Conservation (phyloP, 495 filamentous ascomycete genomes). For the Penicillium dipodomyicola region DNA sequence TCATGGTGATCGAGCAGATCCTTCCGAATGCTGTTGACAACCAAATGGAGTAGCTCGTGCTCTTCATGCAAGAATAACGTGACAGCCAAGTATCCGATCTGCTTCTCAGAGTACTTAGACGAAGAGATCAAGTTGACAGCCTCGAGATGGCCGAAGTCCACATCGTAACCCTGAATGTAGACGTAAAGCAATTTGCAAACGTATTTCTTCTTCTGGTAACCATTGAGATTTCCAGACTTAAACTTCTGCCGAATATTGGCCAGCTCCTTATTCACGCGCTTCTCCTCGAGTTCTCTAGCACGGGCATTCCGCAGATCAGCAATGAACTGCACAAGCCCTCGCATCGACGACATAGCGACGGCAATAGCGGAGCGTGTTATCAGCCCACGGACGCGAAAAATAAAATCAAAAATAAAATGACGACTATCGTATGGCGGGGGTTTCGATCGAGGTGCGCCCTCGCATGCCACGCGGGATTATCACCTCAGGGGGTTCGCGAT, state of each 20-base stretch:
- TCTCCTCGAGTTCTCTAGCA: slow-evolving; percentile 95
- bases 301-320: slow-evolving; percentile 93
- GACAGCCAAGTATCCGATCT: slow-evolving; percentile 97
- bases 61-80: slow-evolving; percentile 96
- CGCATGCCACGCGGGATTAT: slow-evolving; percentile 31
- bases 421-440: slow-evolving; percentile 11
- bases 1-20: slow-evolving; percentile 94
- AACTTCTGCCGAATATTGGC: slow-evolving; percentile 87
- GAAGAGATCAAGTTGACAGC: slow-evolving; percentile 97
- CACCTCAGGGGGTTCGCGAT: slow-evolving; percentile 32
- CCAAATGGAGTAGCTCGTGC: slow-evolving; percentile 92
- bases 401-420: not conserved
- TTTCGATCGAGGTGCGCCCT: slow-evolving; percentile 21
- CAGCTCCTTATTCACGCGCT: slow-evolving; percentile 98
- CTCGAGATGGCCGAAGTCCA: slow-evolving; percentile 98
- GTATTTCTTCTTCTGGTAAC: slow-evolving; percentile 99
- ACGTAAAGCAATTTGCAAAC: slow-evolving; percentile 99
- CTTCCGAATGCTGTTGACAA: slow-evolving; percentile 98
- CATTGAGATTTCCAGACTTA: slow-evolving; percentile 80
- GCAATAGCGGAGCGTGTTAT: not conserved
- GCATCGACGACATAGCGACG: slow-evolving; percentile 65
- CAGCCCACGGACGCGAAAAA: not conserved
- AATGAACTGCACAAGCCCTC: slow-evolving; percentile 94
- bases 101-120: slow-evolving; percentile 97
- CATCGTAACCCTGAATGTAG: slow-evolving; percentile 98